phyloP scores from a whole-genome alignment of 2,329 filamentous ascomycete species.

The Zymoseptoria brevis region DNA sequence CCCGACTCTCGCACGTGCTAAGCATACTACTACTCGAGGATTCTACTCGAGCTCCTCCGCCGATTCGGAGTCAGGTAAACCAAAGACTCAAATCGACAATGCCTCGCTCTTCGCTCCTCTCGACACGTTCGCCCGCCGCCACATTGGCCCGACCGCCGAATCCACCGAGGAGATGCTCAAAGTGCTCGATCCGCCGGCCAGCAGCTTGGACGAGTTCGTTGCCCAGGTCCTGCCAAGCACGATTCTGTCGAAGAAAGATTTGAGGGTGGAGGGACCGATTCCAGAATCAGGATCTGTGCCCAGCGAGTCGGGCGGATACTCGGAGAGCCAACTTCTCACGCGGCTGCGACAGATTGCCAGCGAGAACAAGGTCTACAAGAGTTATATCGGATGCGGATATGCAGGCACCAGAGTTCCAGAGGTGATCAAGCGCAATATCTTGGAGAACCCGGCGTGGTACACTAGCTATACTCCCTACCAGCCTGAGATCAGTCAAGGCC shows the following conservation, averaged over 20 bases:
- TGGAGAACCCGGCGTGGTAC: conserved; percentile 94
- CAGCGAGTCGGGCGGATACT: conserved; percentile 37
- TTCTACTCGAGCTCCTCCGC: conserved; percentile 28
- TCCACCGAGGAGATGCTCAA: conserved; percentile 72
- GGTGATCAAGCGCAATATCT: conserved; percentile 84
- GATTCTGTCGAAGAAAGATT: conserved; percentile 60
- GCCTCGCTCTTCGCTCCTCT: conserved; percentile 38
- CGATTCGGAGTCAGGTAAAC: conserved; percentile 16
- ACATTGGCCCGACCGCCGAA: conserved; percentile 72
- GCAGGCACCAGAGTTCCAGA: conserved; percentile 77
- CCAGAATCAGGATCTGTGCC: conserved; percentile 34
- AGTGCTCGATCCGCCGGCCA: conserved; percentile 63
- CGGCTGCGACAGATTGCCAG: conserved; percentile 48
- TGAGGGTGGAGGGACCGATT: conserved; percentile 49
- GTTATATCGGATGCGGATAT: conserved; percentile 82
- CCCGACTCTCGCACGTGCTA: conserved; percentile 1
- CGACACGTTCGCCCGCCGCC: conserved; percentile 67
- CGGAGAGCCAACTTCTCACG: conserved; percentile 54
- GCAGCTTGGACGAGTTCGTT: conserved; percentile 73
- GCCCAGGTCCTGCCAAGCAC: conserved; percentile 73
- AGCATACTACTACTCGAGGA: conserved; percentile 7
- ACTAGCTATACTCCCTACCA: conserved; percentile 98
- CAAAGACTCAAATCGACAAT: conserved; percentile 18
- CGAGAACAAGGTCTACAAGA: conserved; percentile 55
- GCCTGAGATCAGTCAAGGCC: conserved; percentile 92